Evolutionary conservation across 768 basidiomycete species (phyloP).

Genomic region (Kwoniella dendrophila): DNA sequence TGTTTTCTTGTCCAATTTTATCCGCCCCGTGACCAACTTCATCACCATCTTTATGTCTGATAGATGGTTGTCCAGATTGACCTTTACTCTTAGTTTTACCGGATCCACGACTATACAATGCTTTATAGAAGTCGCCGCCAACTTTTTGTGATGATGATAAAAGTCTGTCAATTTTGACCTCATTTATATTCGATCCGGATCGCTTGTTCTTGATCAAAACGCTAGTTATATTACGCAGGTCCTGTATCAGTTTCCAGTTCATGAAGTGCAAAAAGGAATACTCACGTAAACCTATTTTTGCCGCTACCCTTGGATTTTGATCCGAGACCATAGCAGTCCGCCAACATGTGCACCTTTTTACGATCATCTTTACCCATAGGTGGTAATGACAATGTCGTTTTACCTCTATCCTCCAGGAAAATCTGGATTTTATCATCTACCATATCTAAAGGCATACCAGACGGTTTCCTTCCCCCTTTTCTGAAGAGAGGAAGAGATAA

Average conservation of each 20-base stretch:
- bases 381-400: constrained; percentile 67
- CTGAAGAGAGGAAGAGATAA: constrained; percentile 11
- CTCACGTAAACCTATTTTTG: constrained; percentile 67
- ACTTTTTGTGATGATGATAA: constrained; percentile 47
- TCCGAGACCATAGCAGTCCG: constrained; percentile 74
- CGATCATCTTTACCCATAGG: constrained; percentile 75
- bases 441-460: constrained; percentile 12
- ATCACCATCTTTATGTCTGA: constrained; percentile 76
- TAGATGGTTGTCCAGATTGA: constrained; percentile 48
- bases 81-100: constrained; percentile 34
- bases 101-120: constrained; percentile 52
- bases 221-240: constrained; percentile 22
- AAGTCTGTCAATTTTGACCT: constrained; percentile 64
- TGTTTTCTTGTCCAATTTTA: constrained; percentile 74
- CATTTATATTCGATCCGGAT: constrained; percentile 64
- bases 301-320: constrained; percentile 73
- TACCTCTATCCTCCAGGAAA: constrained; percentile 67
- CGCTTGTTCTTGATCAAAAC: constrained; percentile 70
- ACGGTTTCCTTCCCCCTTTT: constrained; percentile 30
- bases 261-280: not conserved
- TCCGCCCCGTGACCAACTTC: constrained; percentile 83
- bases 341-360: constrained; percentile 76
- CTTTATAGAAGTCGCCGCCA: constrained; percentile 53
- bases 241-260: not conserved
- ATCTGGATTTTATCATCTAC: constrained; percentile 63